Base-by-base conservation (phyloP, 2,329 filamentous ascomycete genomes). In the Xylariaceae sp. region DNA sequence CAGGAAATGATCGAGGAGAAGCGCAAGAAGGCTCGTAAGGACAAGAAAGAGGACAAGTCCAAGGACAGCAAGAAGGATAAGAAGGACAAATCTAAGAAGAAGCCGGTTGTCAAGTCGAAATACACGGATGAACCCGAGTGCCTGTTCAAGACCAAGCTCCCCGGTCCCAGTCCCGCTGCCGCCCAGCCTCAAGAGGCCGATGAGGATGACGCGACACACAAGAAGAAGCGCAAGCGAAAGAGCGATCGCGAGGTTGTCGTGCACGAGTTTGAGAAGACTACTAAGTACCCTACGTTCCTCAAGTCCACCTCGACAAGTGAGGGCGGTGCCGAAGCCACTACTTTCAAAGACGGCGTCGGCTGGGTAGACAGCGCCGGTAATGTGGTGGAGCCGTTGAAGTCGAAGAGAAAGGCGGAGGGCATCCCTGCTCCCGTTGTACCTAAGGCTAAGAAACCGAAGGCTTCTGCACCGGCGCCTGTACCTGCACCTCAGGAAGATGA, bases 231-330 rank as follows among this genome's bases (percentile, higher is more conserved):
- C 71, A 83, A 83, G 65, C 83, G 80, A 61, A 82, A 84, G 67
- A 80, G 81, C 51, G 80, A 78, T 55, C 55, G 78, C 11, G 84
- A 89, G 60, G 80, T 87, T 1, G 78, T 90, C 3, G 82, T 97
- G 2, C 92, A 97, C 73, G 94, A 99, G 71, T 97, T 97, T 71
- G 84, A 88, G 67, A 92, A 91, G 72, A 92, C 88, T 6, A 86
- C 84, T 44, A 93, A 91, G 68, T 88, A 91, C 64, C 90, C 92
- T 0, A 88, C 84, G 3, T 97, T 96, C 71, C 74, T 97, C 60
- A 90, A 90, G 71, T 77, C 80, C 4, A 78, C 71, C 48, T 74
- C 76, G 4, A 72, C 76, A 1, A 75, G 74, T 1, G 74, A 75
- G 1, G 73, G 73, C 8, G 5, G 23, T 30, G 72, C 73, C 13